Evolutionary conservation across 2,329 filamentous ascomycete species (phyloP), one percentile per base, ranked within the genome.

Genomic region (Phyllosticta citriasiana): DNA sequence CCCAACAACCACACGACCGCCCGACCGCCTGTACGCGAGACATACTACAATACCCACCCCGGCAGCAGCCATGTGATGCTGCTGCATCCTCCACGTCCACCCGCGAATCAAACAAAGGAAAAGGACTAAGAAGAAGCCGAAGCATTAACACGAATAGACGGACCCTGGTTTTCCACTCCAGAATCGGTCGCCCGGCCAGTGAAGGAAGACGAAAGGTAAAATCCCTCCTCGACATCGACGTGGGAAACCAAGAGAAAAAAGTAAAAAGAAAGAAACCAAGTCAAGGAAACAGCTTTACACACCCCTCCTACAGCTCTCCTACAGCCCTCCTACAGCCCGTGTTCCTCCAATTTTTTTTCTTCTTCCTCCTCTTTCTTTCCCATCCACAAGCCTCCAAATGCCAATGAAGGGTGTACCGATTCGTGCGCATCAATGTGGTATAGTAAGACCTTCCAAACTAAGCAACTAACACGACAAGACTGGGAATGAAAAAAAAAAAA

Each of bases 391-490:
- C 25, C 51, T 51, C 22, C 53, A 30, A 12, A 52, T 33, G 53
- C 14, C 59, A 16, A 22, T 47, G 24, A 57, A 53, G 59, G 59
- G 57, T 61, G 56, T 61, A 57, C 47, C 57, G 59, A 55, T 61
- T 60, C 58, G 58, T 60, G 58, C 58, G 55, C 59, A 57, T 61
- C 59, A 61, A 61, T 61, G 59, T 60, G 59, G 59, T 61, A 61
- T 61, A 61, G 57, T 61, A 54, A 57, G 52, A 61, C 54, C 55
- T 51, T 30, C 54, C 59, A 53, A 53, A 53, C 54, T 53, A 50
- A 57, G 47, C 52, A 25, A 53, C 22, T 24, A 53, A 53, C 22
- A 53, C 22, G 22, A 53, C 52, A 53, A 12, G 10, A 53, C 22
- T 26, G 52, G 52, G 12, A 24, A 53, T 47, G 59, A 4, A 8